phyloP scores from a whole-genome alignment of 2,329 filamentous ascomycete genomes.

The Neophaeococcomyces aloes region DNA sequence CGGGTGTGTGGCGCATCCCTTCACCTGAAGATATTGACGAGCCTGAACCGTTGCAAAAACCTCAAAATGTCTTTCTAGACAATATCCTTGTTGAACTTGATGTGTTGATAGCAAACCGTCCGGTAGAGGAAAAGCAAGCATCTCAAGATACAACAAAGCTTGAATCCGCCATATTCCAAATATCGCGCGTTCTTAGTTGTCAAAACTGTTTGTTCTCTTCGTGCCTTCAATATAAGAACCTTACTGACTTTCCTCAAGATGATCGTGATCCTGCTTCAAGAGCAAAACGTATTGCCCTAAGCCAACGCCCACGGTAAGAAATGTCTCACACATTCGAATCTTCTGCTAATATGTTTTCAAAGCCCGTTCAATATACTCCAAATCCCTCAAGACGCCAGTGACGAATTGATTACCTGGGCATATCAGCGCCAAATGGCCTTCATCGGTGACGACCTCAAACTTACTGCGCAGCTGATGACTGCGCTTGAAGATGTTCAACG shows the following conservation, averaged over 20 bases:
- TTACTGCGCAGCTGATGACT: constrained; percentile 53
- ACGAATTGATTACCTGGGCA: constrained; percentile 50
- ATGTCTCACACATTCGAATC: constrained; percentile 15
- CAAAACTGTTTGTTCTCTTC: constrained; percentile 16
- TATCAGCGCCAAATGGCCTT: constrained; percentile 29
- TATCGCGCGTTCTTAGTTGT: constrained; percentile 16
- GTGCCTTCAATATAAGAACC: not conserved
- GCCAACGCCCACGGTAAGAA: constrained; percentile 13
- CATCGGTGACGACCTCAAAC: constrained; percentile 30
- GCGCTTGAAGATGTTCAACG: constrained; percentile 51
- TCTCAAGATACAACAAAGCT: constrained; percentile 15
- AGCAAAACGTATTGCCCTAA: constrained; percentile 8
- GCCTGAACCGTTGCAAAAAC: constrained; percentile 31
- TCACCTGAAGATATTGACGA: constrained; percentile 26
- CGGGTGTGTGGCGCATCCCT: constrained; percentile 36
- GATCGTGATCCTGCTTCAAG: constrained; percentile 29
- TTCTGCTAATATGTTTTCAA: constrained; percentile 22
- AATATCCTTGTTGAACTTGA: constrained; percentile 50
- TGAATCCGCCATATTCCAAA: constrained; percentile 12
- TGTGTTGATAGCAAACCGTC: constrained; percentile 39
- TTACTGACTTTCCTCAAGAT: constrained; percentile 13
- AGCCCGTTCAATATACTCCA: constrained; percentile 54
- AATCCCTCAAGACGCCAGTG: constrained; percentile 51
- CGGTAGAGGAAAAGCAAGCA: constrained; percentile 27
- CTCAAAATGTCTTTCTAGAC: constrained; percentile 42